These are phyloP conservation scores for Vanderwaltozyma tropicalis DNA, from an alignment of 805 yeast species.

Conservation along the genomic window DNA sequence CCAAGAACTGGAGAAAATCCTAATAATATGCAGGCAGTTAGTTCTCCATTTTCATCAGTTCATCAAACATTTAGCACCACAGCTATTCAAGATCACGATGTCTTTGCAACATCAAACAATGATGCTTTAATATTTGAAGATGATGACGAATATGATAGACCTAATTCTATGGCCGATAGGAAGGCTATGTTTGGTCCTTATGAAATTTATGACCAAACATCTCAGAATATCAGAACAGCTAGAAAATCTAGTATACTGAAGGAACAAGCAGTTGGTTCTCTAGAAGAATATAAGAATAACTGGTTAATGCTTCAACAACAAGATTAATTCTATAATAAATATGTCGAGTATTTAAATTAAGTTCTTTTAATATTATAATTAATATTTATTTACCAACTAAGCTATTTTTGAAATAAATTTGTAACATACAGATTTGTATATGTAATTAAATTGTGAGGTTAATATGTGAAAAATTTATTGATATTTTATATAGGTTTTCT, in stretches of 20 bases:
- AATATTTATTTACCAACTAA: background rate
- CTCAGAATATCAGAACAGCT: conserved; percentile 4
- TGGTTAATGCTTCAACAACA: conserved; percentile 30
- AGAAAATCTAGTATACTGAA: conserved; percentile 25
- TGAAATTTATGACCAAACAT: conserved; percentile 8
- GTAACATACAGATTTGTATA: background rate
- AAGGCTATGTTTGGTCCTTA: conserved; percentile 12
- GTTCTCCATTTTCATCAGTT: conserved; percentile 8
- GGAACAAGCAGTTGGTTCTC: conserved; percentile 27
- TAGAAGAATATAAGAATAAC: conserved; percentile 30
- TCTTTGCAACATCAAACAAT: conserved; percentile 21
- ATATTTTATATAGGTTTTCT: too few relatives aligned
- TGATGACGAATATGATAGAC: conserved; percentile 20
- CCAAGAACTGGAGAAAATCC: conserved; percentile 1
- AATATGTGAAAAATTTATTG: too few relatives aligned
- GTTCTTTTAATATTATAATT: background rate
- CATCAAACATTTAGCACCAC: conserved; percentile 20
- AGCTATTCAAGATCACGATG: conserved; percentile 21
- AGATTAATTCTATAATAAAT: conserved; percentile 6
- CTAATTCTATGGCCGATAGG: background rate
- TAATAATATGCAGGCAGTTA: background rate
- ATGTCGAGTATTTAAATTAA: background rate
- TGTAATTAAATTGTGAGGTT: too few relatives aligned
- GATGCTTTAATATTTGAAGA: conserved; percentile 27
- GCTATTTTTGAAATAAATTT: background rate